Evolutionary conservation across 78 protist genomes (phyloP).

Genomic region (Dictyostelium intermedium): DNA sequence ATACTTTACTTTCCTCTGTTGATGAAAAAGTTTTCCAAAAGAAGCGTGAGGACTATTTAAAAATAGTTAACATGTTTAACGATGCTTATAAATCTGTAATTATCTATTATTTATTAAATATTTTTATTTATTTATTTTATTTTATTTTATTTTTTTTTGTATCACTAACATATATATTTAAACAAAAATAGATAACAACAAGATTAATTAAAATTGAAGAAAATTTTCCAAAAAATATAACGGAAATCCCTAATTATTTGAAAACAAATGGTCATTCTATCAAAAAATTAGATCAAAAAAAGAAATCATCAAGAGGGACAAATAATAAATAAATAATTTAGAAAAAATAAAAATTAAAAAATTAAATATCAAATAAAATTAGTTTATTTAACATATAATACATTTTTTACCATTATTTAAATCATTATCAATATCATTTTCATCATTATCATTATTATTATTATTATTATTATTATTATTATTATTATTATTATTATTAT

Average conservation of each 20-base stretch:
- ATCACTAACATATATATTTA: no score
- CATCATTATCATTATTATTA: not conserved
- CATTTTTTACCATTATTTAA: not conserved
- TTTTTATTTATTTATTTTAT: not conserved
- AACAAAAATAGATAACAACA: not conserved
- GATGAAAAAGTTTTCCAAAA: not conserved
- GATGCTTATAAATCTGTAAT: not conserved
- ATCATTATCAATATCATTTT: not conserved
- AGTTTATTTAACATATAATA: not conserved
- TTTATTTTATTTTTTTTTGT: not conserved
- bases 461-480: no score
- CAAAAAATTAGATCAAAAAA: not conserved
- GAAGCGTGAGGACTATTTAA: slow-evolving; percentile 9
- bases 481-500: no score
- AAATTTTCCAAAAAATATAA: slow-evolving; percentile 11
- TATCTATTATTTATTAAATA: not conserved
- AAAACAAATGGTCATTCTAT: not conserved
- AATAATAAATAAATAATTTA: not conserved
- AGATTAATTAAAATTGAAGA: slow-evolving; percentile 23
- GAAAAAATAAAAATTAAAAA: no score
- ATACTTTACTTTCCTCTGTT: not conserved
- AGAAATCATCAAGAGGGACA: not conserved
- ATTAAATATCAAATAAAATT: no score
- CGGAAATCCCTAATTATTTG: not conserved
- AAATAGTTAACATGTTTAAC: not conserved